phyloP scores from a whole-genome alignment of 2,329 filamentous ascomycete genomes.

The Microsporum ferrugineum region DNA sequence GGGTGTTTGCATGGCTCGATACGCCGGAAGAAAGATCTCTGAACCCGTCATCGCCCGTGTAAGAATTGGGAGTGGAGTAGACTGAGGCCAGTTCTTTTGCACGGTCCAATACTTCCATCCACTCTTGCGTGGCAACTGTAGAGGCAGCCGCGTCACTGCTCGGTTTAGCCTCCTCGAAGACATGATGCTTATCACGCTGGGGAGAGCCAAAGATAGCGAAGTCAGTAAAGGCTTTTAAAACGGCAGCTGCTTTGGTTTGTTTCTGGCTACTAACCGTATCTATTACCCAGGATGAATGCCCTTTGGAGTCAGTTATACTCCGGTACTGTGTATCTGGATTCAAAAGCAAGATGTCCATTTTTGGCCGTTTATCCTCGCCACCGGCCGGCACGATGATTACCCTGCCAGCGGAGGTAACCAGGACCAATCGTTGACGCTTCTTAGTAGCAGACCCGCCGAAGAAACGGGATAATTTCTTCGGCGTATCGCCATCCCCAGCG shows the following conservation, averaged over 20 bases:
- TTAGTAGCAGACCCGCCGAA: slow-evolving; percentile 86
- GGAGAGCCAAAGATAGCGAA: slow-evolving; percentile 20
- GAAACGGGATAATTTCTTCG: slow-evolving; percentile 82
- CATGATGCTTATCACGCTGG: slow-evolving; percentile 77
- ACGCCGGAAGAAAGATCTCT: slow-evolving; percentile 58
- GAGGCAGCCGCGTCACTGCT: slow-evolving; percentile 51
- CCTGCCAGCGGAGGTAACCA: slow-evolving; percentile 84
- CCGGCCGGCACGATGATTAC: slow-evolving; percentile 83
- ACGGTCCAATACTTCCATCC: slow-evolving; percentile 79
- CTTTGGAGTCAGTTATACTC: slow-evolving; percentile 73
- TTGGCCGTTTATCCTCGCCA: slow-evolving; percentile 90
- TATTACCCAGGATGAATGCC: slow-evolving; percentile 75
- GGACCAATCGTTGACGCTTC: slow-evolving; percentile 83
- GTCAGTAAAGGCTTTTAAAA: slow-evolving; percentile 10
- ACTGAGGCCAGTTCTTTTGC: slow-evolving; percentile 74
- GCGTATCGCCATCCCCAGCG: slow-evolving; percentile 51
- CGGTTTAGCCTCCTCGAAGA: slow-evolving; percentile 85
- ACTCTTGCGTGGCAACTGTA: slow-evolving; percentile 68
- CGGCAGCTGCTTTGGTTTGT: slow-evolving; percentile 8
- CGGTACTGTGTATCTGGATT: slow-evolving; percentile 65
- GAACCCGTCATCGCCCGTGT: slow-evolving; percentile 56
- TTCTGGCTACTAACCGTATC: slow-evolving; percentile 63
- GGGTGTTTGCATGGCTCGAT: slow-evolving; percentile 49
- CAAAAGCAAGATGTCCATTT: slow-evolving; percentile 79
- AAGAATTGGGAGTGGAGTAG: slow-evolving; percentile 48